Evolutionary conservation across 2,329 filamentous ascomycete species (phyloP), one percentile per base, ranked within the genome.

Genomic region (Botrytis paeoniae): DNA sequence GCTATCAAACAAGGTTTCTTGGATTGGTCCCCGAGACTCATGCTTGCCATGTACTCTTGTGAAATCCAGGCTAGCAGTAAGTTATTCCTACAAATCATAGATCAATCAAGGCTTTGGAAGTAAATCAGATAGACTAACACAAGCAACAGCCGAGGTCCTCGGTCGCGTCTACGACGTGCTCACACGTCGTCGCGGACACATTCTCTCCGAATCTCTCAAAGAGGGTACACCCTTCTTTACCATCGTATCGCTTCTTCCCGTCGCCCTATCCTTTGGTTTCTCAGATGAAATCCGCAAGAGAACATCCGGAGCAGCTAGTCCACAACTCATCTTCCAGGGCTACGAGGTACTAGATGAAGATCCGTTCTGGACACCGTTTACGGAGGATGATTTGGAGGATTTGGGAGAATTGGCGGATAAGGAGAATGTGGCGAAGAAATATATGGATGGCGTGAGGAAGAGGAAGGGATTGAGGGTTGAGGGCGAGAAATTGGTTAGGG

Each of bases 211-310:
- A 83, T 90, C 91, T 32, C 93, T 99, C 85, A 97, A 97, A 79
- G 94, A 97, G 80, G 95, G 96, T 37, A 97, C 94, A 0, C 95
- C 95, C 1, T 98, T 98, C 83, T 99, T 97, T 86, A 97, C 94
- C 7, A 97, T 99, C 81, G 88, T 92, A 70, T 93, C 95, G 0
- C 86, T 95, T 2, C 87, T 99, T 9, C 96, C 96, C 0, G 96
- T 97, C 0, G 95, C 94, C 32, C 95, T 98, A 83, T 96, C 93
- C 14, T 99, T 99, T 81, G 96, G 96, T 1, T 99, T 99, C 84
- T 89, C 90, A 7, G 96, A 98, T 80, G 96, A 99, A 83, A 98
- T 99, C 84, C 90, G 96, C 73, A 98, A 98, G 84, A 89, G 95
- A 10, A 97, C 94, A 0, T 94, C 91, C 10, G 96, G 96, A 4